These are phyloP conservation scores for Herpetospermum pedunculosum DNA, from an alignment of 306 rosid genomes.

Conservation along the genomic window DNA sequence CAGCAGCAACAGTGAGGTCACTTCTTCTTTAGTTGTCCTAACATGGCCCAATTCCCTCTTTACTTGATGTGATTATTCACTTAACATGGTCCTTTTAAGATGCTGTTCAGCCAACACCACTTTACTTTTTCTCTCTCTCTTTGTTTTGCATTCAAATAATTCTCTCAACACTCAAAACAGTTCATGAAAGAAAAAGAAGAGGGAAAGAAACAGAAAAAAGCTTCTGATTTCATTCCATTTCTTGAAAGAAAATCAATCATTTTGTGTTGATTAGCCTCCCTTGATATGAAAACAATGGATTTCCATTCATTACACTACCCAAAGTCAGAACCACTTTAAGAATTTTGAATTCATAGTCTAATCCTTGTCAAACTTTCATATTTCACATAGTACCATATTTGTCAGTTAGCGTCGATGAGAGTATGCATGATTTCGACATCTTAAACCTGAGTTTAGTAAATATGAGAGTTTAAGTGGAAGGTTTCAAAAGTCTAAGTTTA, in stretches of 20 bases:
- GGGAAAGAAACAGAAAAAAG: not conserved
- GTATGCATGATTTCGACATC: too few relatives aligned
- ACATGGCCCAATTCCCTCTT: not conserved
- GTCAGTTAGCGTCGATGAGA: too few relatives aligned
- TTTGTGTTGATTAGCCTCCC: not conserved
- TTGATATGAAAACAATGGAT: slow-evolving; percentile 9
- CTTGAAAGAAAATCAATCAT: not conserved
- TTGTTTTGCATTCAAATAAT: not conserved
- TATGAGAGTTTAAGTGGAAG: too few relatives aligned
- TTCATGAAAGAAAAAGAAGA: not conserved
- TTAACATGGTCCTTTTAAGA: not conserved
- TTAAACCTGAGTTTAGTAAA: too few relatives aligned
- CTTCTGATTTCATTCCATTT: not conserved
- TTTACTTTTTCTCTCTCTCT: not conserved
- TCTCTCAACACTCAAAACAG: not conserved
- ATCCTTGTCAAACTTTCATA: too few relatives aligned
- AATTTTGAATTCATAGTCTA: not conserved
- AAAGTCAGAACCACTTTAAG: not conserved
- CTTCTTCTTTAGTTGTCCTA: not conserved
- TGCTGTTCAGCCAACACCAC: not conserved
- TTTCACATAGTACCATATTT: too few relatives aligned
- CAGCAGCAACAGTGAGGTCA: not conserved
- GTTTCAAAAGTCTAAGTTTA: too few relatives aligned
- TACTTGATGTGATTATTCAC: slow-evolving; percentile 12
- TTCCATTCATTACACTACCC: not conserved